These are phyloP conservation scores for Nitzschia palea DNA, from an alignment of 108 stramenopile species.

Conservation along the genomic window DNA sequence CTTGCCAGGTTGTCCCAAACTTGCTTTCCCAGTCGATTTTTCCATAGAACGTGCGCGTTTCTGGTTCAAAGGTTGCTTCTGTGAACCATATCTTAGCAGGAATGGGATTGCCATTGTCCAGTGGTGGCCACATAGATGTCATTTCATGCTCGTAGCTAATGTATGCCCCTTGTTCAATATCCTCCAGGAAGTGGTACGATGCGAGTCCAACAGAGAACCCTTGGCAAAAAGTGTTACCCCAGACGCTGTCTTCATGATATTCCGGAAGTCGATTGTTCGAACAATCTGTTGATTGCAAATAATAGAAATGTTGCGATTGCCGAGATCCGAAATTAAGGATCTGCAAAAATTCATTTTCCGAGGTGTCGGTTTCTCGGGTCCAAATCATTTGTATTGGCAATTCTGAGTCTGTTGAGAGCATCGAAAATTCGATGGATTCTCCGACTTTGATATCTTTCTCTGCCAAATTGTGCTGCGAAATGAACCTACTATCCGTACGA, in stretches of 20 bases:
- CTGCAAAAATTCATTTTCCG: constrained; percentile 4
- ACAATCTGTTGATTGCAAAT: neutral
- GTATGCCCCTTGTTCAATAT: constrained; percentile 39
- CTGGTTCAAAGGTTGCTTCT: constrained; percentile 45
- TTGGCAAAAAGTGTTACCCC: constrained; percentile 78
- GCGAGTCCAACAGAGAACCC: constrained; percentile 64
- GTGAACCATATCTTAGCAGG: constrained; percentile 57
- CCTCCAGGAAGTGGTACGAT: constrained; percentile 68
- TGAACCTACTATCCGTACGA: neutral
- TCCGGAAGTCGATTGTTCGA: neutral
- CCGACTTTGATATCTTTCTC: constrained; percentile 31
- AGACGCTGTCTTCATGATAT: constrained; percentile 46
- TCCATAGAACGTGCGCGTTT: constrained; percentile 54
- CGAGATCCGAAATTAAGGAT: constrained; percentile 9
- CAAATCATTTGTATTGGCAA: constrained; percentile 19
- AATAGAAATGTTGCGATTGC: neutral
- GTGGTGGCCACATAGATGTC: constrained; percentile 53
- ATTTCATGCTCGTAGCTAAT: constrained; percentile 71
- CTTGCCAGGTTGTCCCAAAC: constrained; percentile 69
- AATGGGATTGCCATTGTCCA: constrained; percentile 66
- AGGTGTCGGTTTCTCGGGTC: constrained; percentile 6
- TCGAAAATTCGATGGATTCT: constrained; percentile 35
- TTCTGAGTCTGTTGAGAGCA: neutral
- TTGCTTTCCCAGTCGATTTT: constrained; percentile 61
- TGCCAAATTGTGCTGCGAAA: neutral